Conservation (phyloP, 2,329 filamentous ascomycete species). For the Aspergillus ustus region DNA sequence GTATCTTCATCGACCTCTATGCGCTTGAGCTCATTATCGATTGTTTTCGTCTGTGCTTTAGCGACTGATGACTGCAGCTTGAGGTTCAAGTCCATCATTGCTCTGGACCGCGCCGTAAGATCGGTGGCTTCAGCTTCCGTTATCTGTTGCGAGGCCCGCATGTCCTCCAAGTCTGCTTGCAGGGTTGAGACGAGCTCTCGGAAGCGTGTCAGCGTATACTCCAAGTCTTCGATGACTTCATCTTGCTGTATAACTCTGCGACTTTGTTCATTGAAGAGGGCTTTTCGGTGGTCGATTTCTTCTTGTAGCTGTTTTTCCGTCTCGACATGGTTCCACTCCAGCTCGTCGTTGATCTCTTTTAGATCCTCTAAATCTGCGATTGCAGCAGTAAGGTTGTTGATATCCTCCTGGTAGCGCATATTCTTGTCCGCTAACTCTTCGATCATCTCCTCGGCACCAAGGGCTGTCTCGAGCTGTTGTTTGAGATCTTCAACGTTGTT, state of each 20-base stretch:
- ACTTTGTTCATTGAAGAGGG: constrained; percentile 79
- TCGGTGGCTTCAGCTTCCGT: constrained; percentile 93
- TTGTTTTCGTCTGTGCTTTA: constrained; percentile 91
- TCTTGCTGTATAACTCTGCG: constrained; percentile 77
- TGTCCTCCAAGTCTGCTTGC: constrained; percentile 86
- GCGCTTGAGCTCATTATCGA: constrained; percentile 84
- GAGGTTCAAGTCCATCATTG: constrained; percentile 96
- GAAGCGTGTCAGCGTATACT: constrained; percentile 88
- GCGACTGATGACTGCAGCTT: constrained; percentile 88
- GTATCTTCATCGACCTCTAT: constrained; percentile 87
- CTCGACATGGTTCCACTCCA: constrained; percentile 90
- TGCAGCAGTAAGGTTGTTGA: constrained; percentile 78
- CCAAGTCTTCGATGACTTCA: constrained; percentile 79
- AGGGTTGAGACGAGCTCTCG: constrained; percentile 84
- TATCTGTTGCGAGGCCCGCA: constrained; percentile 87
- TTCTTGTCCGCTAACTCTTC: constrained; percentile 90
- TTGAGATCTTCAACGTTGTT: constrained; percentile 81
- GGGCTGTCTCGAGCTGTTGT: constrained; percentile 86
- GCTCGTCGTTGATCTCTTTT: constrained; percentile 91
- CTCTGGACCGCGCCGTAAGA: constrained; percentile 81
- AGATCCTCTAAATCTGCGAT: constrained; percentile 88
- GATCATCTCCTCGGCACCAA: constrained; percentile 91
- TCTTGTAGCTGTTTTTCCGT: constrained; percentile 93
- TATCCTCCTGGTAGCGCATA: constrained; percentile 78
- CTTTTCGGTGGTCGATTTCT: constrained; percentile 87